Conservation (phyloP, 208 protist genomes). For the Leishmania turanica region DNA sequence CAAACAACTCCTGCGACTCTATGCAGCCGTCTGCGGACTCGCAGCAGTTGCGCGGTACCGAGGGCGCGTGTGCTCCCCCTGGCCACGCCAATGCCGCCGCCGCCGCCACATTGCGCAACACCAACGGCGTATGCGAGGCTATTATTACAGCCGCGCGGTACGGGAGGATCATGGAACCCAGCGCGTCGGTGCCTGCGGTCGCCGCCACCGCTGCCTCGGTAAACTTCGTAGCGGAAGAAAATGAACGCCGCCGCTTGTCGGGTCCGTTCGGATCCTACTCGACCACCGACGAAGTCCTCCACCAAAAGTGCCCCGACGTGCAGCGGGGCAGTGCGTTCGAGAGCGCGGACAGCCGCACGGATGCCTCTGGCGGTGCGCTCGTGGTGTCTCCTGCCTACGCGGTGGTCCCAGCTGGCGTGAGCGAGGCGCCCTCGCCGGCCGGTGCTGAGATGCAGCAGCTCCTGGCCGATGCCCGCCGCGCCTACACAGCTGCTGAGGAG, state of each 20-base stretch:
- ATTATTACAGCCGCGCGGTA: conserved; percentile 5
- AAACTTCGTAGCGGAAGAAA: background rate
- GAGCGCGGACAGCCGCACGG: background rate
- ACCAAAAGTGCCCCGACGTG: background rate
- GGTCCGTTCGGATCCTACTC: conserved; percentile 7
- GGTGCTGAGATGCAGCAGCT: conserved; percentile 18
- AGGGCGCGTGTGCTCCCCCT: background rate
- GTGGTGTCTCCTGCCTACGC: background rate
- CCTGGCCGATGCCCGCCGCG: conserved; percentile 30
- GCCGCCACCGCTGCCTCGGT: background rate
- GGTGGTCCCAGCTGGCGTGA: background rate
- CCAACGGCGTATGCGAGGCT: conserved; percentile 12
- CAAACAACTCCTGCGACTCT: background rate
- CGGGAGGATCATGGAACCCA: background rate
- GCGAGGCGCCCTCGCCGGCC: background rate
- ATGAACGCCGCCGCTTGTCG: background rate
- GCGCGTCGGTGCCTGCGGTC: background rate
- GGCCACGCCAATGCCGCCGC: background rate
- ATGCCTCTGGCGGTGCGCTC: background rate
- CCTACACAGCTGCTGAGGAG: conserved; percentile 49
- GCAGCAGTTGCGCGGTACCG: background rate
- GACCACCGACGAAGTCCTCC: conserved; percentile 1
- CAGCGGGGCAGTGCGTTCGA: background rate
- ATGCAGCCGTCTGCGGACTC: background rate
- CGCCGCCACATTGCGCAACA: background rate